A percentile compares a stretch with the other conserved stretches of the same genome.
Conservation (phyloP, 192 early-diverging fungal species). For the Diversispora eburnea region DNA sequence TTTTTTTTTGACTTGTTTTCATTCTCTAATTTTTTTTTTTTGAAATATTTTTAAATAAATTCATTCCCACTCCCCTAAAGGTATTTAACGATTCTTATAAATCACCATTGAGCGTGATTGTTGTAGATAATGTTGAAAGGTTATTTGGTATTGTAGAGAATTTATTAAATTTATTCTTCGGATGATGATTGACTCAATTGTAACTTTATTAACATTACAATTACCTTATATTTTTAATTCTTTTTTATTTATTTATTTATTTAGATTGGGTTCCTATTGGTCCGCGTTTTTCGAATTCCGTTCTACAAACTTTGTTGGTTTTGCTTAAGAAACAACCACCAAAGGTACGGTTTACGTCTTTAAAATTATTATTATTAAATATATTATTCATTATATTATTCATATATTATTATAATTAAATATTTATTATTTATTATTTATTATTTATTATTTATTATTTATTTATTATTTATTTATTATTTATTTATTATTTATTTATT, state of each 20-base stretch:
- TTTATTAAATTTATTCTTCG: not conserved
- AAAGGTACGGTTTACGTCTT: conserved; percentile 42
- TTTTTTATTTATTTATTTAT: not conserved
- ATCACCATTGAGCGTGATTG: conserved; percentile 88
- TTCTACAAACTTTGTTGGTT: conserved; percentile 91
- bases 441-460: too few species aligned
- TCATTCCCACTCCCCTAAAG: conserved; percentile 11
- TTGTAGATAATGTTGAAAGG: conserved; percentile 92
- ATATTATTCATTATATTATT: too few species aligned
- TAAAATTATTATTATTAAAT: not conserved
- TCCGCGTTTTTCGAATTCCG: conserved; percentile 88
- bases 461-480: not conserved
- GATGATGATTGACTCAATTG: not conserved
- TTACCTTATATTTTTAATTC: not conserved
- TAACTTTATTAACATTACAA: not conserved
- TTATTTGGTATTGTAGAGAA: conserved; percentile 57
- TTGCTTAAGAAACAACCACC: conserved; percentile 90
- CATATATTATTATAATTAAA: too few species aligned
- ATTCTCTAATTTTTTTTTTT: not conserved
- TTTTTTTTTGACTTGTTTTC: not conserved
- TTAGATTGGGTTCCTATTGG: conserved; percentile 93
- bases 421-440: too few species aligned
- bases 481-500: not conserved
- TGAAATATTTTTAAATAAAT: not conserved
- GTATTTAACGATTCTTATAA: conserved; percentile 98